phyloP scores from a whole-genome alignment of 257 asterid species.

The Solanum chilense region DNA sequence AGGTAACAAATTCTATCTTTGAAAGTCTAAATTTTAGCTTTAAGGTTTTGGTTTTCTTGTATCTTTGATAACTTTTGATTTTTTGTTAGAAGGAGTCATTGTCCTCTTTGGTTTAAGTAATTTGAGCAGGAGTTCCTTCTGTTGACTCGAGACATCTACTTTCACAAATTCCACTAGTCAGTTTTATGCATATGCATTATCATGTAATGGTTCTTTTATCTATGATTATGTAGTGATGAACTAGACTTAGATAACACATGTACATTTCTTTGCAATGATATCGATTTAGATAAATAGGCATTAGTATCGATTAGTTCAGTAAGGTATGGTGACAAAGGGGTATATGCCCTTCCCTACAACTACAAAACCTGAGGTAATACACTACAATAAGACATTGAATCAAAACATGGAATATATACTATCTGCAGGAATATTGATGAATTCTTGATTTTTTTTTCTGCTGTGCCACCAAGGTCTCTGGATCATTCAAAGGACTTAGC shows the following conservation, averaged over 20 bases:
- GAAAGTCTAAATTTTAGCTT: too few species aligned
- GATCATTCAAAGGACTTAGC: slow-evolving; percentile 18
- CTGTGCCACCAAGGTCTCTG: slow-evolving; percentile 6
- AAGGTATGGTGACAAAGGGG: neutral
- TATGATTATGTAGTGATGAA: neutral
- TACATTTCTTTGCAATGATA: neutral
- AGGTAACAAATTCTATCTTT: too few species aligned
- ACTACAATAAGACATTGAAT: neutral
- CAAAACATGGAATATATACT: neutral
- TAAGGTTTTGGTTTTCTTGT: too few species aligned
- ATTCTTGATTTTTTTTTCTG: neutral
- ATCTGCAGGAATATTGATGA: neutral
- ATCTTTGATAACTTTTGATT: too few species aligned
- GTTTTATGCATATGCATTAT: too few species aligned
- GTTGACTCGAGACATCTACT: too few species aligned
- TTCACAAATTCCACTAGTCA: too few species aligned
- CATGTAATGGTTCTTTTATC: too few species aligned
- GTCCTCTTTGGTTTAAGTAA: too few species aligned
- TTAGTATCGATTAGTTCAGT: neutral
- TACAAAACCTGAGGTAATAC: neutral
- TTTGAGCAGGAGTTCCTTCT: too few species aligned
- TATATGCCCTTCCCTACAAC: neutral
- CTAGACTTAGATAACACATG: neutral
- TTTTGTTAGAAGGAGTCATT: too few species aligned
- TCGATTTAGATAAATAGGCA: slow-evolving; percentile 1